Evolutionary conservation across 352 stramenopile species (phyloP).

Genomic region (Phytophthora pini): DNA sequence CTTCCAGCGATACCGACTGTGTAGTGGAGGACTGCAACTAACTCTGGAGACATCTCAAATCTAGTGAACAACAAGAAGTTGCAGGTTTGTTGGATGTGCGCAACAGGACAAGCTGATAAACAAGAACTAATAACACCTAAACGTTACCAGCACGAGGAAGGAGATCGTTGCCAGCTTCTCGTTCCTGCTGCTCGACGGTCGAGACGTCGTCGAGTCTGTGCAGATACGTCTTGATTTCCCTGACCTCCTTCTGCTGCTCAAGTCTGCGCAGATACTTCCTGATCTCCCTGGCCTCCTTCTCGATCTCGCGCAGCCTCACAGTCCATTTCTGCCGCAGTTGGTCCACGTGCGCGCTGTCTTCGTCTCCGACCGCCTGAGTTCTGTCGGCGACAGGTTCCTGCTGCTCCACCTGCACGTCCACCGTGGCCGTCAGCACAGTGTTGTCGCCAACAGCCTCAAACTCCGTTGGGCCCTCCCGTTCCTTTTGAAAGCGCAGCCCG

Average conservation of each 20-base stretch:
- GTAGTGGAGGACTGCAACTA: constrained; percentile 25
- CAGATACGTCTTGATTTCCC: too few relatives aligned
- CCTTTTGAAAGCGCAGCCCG: constrained; percentile 29
- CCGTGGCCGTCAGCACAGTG: not conserved
- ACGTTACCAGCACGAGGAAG: constrained; percentile 1
- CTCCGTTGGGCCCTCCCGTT: not conserved
- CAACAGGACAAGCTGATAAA: too few relatives aligned
- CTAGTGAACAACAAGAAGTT: constrained; percentile 3
- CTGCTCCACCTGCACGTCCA: not conserved
- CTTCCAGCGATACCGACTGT: constrained; percentile 53
- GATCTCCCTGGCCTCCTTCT: constrained; percentile 30
- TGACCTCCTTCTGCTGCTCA: constrained; percentile 2
- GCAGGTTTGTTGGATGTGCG: not conserved
- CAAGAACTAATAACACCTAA: not conserved
- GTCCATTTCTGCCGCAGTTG: constrained; percentile 21
- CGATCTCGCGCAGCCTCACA: constrained; percentile 29
- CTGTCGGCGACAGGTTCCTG: not conserved
- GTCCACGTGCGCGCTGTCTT: constrained; percentile 14
- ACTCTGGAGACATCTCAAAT: constrained; percentile 25
- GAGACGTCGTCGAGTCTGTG: too few relatives aligned
- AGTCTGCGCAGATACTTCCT: constrained; percentile 30
- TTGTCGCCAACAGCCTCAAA: not conserved
- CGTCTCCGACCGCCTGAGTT: not conserved
- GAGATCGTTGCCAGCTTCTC: too few relatives aligned
- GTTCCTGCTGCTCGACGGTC: too few relatives aligned